Base-by-base conservation (phyloP, 192 early-diverging fungal species). In the Coemansia sp. region DNA sequence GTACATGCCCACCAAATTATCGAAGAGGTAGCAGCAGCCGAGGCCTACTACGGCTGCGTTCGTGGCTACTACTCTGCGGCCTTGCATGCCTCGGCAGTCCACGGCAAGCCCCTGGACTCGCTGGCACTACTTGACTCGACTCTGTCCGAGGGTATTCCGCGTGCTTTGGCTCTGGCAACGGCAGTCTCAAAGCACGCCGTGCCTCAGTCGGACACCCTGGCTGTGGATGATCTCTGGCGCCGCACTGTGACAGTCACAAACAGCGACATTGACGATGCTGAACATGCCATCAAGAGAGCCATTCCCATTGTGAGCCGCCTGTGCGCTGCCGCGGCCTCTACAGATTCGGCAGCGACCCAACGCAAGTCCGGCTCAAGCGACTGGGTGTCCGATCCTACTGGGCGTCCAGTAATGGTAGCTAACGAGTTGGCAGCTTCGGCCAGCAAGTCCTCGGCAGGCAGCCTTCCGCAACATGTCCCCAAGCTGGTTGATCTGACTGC, bases 121-220 rank as follows among this genome's bases (percentile, higher is more conserved):
- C 74, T 81, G 36, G 79, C 79, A 9, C 79, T 81, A 27, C 68
- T 76, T 27, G 68, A 76, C 68, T 29, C 53, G 21, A 67, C 63
- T 15, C 67, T 70, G 38, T n/a, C 63, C 6, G 71, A 73, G 29
- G 29, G 42, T 2, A 53, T 70, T 17, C 71, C 79, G 34, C 59
- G 45, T 25, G 70, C 67, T 3, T 29, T 38, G 29, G n/a, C 62
- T 3, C 51, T 69, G 15, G 59, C 36, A 11, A 29, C 50, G 5
- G 31, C 59, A 9, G 59, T 5, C 15, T 51, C 59, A 1, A 51
- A 25, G 15, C 60, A 38, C 19, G 60, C 23, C 14, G n/a, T 61
- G 42, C 17, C 25, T 23, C 67, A 25, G 21, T n/a, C 25, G 23
- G 32, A 38, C 2, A 29, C 14, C 37, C 61, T 57, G 41, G 58